These are phyloP conservation scores for Auriculariales sp. DNA, from an alignment of 768 basidiomycete species.

Conservation along the genomic window DNA sequence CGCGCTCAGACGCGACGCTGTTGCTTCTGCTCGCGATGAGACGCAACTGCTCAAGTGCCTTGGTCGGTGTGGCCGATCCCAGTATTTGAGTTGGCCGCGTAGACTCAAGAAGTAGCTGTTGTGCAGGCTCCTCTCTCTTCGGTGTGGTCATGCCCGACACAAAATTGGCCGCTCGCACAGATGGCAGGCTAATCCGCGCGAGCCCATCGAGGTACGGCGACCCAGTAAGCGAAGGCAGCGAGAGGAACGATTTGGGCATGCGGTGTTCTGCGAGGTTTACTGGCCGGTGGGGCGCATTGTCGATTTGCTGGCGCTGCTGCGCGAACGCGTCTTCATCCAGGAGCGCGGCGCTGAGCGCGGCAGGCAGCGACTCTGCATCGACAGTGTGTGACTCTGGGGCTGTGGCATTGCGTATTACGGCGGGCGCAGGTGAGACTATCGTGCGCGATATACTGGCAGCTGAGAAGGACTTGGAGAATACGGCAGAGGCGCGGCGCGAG, in stretches of 20 bases:
- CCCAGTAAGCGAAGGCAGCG: background rate
- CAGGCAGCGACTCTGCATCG: background rate
- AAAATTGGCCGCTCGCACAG: background rate
- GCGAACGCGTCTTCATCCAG: background rate
- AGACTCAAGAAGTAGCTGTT: too few species aligned
- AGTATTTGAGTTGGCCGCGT: constrained; percentile 12
- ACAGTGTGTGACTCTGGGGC: too few species aligned
- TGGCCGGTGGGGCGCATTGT: background rate
- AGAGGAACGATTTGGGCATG: background rate
- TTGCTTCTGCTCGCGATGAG: background rate
- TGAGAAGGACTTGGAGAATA: too few species aligned
- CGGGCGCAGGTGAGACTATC: too few species aligned
- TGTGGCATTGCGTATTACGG: too few species aligned
- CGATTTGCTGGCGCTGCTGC: background rate
- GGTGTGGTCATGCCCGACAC: too few species aligned
- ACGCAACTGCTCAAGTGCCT: background rate
- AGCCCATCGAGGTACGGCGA: background rate
- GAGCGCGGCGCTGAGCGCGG: background rate
- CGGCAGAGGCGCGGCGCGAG: too few species aligned
- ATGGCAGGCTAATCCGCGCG: background rate
- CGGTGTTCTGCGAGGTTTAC: background rate
- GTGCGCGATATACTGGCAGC: too few species aligned
- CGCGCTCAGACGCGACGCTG: constrained; percentile 12
- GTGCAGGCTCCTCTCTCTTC: too few species aligned
- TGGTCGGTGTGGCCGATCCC: constrained; percentile 11